Evolutionary conservation across 768 basidiomycete species (phyloP).

Genomic region (Amanita brunnescens): DNA sequence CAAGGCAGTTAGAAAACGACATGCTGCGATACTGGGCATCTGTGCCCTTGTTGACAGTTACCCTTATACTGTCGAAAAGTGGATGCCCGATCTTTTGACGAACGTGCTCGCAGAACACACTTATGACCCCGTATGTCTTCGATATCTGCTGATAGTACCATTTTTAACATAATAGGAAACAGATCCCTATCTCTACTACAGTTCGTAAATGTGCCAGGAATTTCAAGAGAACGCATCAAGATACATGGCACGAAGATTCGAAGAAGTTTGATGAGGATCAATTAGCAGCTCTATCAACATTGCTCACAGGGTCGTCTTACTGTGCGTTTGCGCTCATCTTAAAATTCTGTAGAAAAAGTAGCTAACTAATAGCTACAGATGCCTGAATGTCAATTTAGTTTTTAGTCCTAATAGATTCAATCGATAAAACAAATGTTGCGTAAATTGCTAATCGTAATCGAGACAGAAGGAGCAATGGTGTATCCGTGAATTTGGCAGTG

Average conservation of each 20-base stretch:
- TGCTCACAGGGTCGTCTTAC: constrained; percentile 80
- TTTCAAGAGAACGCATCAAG: constrained; percentile 77
- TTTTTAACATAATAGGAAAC: constrained; percentile 9
- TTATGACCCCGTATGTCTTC: constrained; percentile 62
- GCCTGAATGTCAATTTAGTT: constrained; percentile 12
- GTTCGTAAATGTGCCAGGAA: constrained; percentile 74
- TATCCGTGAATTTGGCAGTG: background rate
- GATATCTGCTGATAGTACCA: constrained; percentile 1
- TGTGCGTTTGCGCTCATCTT: constrained; percentile 34
- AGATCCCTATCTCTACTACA: constrained; percentile 80
- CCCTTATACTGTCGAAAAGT: constrained; percentile 92
- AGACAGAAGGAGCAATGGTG: background rate
- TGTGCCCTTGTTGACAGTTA: constrained; percentile 90
- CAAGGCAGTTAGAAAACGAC: constrained; percentile 64
- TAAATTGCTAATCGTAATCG: background rate
- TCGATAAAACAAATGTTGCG: background rate
- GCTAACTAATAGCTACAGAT: constrained; percentile 12
- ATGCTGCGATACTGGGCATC: constrained; percentile 90
- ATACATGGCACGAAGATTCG: constrained; percentile 87
- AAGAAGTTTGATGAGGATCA: constrained; percentile 84
- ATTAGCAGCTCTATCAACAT: constrained; percentile 69
- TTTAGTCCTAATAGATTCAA: background rate
- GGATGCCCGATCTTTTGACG: constrained; percentile 83
- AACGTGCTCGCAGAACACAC: constrained; percentile 74
- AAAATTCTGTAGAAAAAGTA: constrained; percentile 7